phyloP scores from a whole-genome alignment of 192 early-diverging fungal species.

The Paraglomus brasilianum region DNA sequence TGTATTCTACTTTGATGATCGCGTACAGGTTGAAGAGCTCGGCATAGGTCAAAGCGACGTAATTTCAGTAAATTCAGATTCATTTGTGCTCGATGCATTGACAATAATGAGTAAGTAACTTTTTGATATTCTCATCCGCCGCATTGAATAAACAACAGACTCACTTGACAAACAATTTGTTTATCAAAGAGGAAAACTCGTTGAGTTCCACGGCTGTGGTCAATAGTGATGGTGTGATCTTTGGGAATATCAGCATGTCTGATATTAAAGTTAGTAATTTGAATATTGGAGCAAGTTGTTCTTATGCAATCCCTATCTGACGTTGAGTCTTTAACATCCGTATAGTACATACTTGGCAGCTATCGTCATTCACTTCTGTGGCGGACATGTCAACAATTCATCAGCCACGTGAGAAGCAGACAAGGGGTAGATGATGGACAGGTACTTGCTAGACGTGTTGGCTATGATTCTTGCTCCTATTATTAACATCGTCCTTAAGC shows the following conservation, averaged over 20 bases:
- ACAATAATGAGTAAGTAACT: conserved; percentile 54
- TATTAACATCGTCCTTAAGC: not conserved
- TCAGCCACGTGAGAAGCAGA: conserved; percentile 54
- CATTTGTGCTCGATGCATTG: conserved; percentile 65
- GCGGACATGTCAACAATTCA: conserved; percentile 62
- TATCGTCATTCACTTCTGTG: conserved; percentile 47
- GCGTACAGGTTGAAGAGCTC: conserved; percentile 49
- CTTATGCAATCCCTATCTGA: not conserved
- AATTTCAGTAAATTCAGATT: conserved; percentile 50
- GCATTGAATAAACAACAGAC: conserved; percentile 9
- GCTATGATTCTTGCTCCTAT: not conserved
- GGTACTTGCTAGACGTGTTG: conserved; percentile 37
- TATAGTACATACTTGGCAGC: conserved; percentile 41
- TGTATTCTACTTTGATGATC: not conserved
- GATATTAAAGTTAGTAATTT: conserved; percentile 56
- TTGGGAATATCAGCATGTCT: conserved; percentile 69
- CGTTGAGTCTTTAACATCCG: conserved; percentile 6
- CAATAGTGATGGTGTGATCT: conserved; percentile 49
- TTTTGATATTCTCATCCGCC: not conserved
- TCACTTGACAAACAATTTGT: not conserved
- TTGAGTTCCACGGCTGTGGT: conserved; percentile 66
- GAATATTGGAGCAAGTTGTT: not conserved
- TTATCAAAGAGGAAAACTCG: conserved; percentile 48
- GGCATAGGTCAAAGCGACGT: conserved; percentile 56
- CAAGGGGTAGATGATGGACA: conserved; percentile 69